Evolutionary conservation across 1,284 basidiomycete species (phyloP).

Genomic region (Papiliotrema nemorosa): DNA sequence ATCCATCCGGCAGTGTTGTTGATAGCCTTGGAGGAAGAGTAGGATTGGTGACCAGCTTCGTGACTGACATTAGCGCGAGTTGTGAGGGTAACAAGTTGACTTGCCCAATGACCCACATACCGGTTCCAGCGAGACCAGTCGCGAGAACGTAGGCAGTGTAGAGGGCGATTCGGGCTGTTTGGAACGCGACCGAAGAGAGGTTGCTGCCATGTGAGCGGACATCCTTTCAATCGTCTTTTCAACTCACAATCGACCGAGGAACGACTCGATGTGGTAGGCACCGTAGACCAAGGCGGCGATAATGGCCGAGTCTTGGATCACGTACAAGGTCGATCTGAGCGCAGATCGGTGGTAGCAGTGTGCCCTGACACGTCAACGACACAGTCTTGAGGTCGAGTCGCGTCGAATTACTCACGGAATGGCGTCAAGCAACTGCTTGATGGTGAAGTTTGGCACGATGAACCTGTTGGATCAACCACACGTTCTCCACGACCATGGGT

Average conservation of each 20-base stretch:
- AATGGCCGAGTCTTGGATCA: conserved; percentile 72
- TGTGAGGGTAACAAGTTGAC: conserved; percentile 5
- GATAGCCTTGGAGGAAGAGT: conserved; percentile 88
- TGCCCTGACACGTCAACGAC: conserved; percentile 53
- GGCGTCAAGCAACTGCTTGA: conserved; percentile 63
- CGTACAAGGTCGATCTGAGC: conserved; percentile 73
- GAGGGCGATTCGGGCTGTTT: conserved; percentile 59
- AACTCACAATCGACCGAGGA: conserved; percentile 40
- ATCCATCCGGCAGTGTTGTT: conserved; percentile 95
- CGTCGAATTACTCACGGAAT: conserved; percentile 65
- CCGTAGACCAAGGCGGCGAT: conserved; percentile 68
- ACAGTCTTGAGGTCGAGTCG: background rate
- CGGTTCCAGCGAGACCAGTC: conserved; percentile 85
- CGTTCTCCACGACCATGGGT: background rate
- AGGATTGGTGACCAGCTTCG: conserved; percentile 91
- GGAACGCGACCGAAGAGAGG: conserved; percentile 25
- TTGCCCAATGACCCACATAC: conserved; percentile 85
- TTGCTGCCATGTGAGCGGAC: conserved; percentile 37
- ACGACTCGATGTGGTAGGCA: conserved; percentile 64
- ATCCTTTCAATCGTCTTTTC: conserved; percentile 3
- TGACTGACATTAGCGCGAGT: conserved; percentile 20
- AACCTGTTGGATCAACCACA: conserved; percentile 31
- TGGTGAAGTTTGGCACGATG: conserved; percentile 48
- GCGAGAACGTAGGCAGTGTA: conserved; percentile 82
- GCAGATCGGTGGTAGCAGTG: conserved; percentile 94